These are phyloP conservation scores for Dendrobium chrysotoxum DNA, from an alignment of 106 monocot species.

Conservation along the genomic window DNA sequence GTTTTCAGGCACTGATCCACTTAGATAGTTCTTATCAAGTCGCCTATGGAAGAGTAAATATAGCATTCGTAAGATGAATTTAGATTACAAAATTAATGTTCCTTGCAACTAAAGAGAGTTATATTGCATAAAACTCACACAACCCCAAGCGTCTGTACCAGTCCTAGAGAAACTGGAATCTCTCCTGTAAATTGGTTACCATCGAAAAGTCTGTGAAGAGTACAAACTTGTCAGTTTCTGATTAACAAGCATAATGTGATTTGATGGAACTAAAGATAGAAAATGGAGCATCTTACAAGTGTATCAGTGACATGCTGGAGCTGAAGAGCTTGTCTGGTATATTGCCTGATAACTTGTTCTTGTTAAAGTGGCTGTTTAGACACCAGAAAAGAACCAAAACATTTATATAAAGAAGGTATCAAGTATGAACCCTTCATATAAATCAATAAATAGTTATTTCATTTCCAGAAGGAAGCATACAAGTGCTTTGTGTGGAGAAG, in stretches of 20 bases:
- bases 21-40: constrained; percentile 45
- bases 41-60: constrained; percentile 22
- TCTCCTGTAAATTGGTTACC: constrained; percentile 7
- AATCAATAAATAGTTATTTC: too few species aligned
- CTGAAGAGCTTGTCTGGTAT: constrained; percentile 67
- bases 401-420: background rate
- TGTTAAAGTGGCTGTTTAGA: constrained; percentile 71
- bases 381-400: background rate
- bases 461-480: constrained; percentile 20
- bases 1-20: constrained; percentile 38
- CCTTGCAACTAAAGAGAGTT: background rate
- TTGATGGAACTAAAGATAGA: background rate
- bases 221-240: background rate
- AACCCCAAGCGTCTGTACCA: constrained; percentile 6
- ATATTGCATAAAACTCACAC: constrained; percentile 1
- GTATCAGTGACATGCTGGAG: constrained; percentile 59
- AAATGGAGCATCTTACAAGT: constrained; percentile 52
- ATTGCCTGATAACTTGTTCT: constrained; percentile 58
- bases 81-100: background rate
- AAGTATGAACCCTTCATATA: background rate
- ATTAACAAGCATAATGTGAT: background rate
- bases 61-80: background rate
- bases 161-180: constrained; percentile 6
- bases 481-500: constrained; percentile 47
- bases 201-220: constrained; percentile 5